Evolutionary conservation across 1,284 basidiomycete genomes (phyloP).

Genomic region (Trichosporon sp.): DNA sequence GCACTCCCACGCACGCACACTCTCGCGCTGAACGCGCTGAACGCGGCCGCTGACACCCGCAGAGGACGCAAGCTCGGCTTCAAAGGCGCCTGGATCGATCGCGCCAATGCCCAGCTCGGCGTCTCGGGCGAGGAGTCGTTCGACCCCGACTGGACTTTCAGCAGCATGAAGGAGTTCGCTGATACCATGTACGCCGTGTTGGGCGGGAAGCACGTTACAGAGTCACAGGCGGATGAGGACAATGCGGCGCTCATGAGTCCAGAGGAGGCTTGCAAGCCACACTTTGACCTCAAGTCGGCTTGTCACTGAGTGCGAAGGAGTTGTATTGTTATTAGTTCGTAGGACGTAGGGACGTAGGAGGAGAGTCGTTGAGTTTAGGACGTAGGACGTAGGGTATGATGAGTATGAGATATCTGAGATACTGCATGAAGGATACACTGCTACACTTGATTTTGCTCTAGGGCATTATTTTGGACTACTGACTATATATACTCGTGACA

Average conservation of each 20-base stretch:
- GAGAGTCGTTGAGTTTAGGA: too few species aligned
- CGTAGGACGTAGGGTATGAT: too few species aligned
- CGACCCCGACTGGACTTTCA: constrained; percentile 18
- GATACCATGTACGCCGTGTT: neutral
- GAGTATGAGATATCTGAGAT: too few species aligned
- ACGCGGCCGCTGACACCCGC: neutral
- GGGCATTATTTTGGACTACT: neutral
- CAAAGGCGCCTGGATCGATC: constrained; percentile 34
- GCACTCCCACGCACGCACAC: neutral
- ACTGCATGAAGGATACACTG: too few species aligned
- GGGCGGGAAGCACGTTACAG: constrained; percentile 27
- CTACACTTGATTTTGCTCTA: too few species aligned
- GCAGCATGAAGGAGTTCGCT: constrained; percentile 15
- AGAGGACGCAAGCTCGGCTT: constrained; percentile 31
- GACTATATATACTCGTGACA: neutral
- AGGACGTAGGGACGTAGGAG: too few species aligned
- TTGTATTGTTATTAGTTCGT: too few species aligned
- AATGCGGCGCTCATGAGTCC: constrained; percentile 84
- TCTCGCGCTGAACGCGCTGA: neutral
- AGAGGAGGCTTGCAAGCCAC: constrained; percentile 34
- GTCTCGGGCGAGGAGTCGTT: constrained; percentile 7
- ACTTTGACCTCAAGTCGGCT: neutral
- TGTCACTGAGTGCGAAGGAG: neutral
- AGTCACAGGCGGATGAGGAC: constrained; percentile 92
- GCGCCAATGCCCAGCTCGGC: constrained; percentile 20